Percentiles rank a stretch among this genome's conserved stretches.
Conservation (phyloP, 1,139 yeast genomes). For the Hanseniaspora sp. region DNA sequence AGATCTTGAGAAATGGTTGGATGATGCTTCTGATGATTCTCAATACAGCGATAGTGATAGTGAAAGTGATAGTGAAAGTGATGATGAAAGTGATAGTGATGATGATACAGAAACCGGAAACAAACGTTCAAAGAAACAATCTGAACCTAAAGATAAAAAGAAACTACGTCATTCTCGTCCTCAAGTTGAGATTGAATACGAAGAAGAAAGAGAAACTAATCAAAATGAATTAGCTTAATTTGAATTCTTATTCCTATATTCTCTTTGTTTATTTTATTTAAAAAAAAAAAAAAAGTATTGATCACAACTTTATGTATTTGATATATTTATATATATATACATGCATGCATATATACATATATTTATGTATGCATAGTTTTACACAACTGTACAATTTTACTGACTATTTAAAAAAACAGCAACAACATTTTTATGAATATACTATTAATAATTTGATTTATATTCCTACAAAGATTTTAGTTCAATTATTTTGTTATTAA, state of each 20-base stretch:
- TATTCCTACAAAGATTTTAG: no score
- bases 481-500: no score
- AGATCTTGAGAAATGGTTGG: slow-evolving; percentile 84
- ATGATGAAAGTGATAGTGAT: slow-evolving; percentile 30
- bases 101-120: slow-evolving; percentile 33
- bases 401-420: no score
- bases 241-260: not conserved
- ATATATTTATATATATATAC: no score
- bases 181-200: slow-evolving; percentile 73
- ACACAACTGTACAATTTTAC: not conserved
- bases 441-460: no score
- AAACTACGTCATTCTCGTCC: slow-evolving; percentile 37
- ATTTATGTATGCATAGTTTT: not conserved
- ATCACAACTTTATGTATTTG: not conserved
- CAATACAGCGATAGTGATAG: slow-evolving; percentile 29
- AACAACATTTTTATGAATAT: no score
- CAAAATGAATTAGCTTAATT: slow-evolving; percentile 24
- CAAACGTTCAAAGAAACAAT: slow-evolving; percentile 37
- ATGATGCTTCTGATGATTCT: slow-evolving; percentile 40
- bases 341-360: no score
- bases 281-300: not conserved
- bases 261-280: not conserved
- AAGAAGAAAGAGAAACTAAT: slow-evolving; percentile 35
- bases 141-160: slow-evolving; percentile 35
- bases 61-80: slow-evolving; percentile 29